A percentile compares a stretch with the other conserved stretches of the same genome.
phyloP scores from a whole-genome alignment of 2,329 filamentous ascomycete species.

The Cladophialophora chaetospira region DNA sequence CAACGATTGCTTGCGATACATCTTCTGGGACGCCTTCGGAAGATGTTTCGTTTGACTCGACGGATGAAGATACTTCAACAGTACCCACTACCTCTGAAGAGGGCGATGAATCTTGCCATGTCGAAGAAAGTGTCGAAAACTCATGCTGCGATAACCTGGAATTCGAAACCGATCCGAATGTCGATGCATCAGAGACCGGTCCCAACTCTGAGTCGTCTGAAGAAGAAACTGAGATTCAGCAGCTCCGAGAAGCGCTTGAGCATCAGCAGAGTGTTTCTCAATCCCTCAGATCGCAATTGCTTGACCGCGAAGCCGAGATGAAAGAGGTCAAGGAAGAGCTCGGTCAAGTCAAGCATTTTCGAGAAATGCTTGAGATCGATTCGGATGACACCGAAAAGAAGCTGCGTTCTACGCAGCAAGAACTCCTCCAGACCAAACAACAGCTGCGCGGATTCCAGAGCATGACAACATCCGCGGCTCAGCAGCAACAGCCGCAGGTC shows the following conservation, averaged over 20 bases:
- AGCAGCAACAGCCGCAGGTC: neutral
- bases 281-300: slow-evolving; percentile 2
- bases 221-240: neutral
- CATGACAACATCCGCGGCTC: too few relatives aligned
- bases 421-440: neutral
- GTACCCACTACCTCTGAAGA: too few relatives aligned
- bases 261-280: neutral
- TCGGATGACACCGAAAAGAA: neutral
- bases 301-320: slow-evolving; percentile 7
- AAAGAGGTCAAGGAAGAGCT: slow-evolving; percentile 1
- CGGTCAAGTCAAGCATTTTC: neutral
- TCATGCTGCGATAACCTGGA: too few relatives aligned
- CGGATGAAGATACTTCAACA: too few relatives aligned
- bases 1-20: too few relatives aligned
- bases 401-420: neutral
- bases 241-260: neutral
- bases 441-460: slow-evolving; percentile 3
- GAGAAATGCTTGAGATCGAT: slow-evolving; percentile 4
- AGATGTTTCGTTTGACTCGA: too few relatives aligned
- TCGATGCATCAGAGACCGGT: neutral
- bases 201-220: neutral
- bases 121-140: too few relatives aligned
- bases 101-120: too few relatives aligned
- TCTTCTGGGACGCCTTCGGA: too few relatives aligned
- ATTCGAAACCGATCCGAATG: too few relatives aligned